Conservation (phyloP, 192 early-diverging fungal genomes). For the Chytriomyces confervae region DNA sequence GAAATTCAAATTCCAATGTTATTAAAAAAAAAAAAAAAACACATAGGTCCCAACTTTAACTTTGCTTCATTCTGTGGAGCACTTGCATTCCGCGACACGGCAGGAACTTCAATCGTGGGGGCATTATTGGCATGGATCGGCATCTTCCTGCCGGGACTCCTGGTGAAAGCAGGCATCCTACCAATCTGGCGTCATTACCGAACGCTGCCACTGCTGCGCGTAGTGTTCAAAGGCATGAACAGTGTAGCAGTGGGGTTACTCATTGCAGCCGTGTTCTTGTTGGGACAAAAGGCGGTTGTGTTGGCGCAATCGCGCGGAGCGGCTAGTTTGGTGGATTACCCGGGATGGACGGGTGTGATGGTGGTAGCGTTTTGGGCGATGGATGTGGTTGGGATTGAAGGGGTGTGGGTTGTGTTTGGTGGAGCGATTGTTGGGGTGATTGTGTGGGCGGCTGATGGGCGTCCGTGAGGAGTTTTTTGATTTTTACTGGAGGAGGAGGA, state of each 20-base stretch:
- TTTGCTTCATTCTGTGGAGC: slow-evolving; percentile 71
- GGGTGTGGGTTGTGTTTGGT: slow-evolving; percentile 24
- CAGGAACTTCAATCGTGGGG: slow-evolving; percentile 45
- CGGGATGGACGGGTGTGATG: slow-evolving; percentile 32
- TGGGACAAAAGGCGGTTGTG: slow-evolving; percentile 45
- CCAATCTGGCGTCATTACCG: slow-evolving; percentile 62
- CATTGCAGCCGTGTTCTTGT: slow-evolving; percentile 58
- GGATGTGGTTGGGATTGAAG: slow-evolving; percentile 13
- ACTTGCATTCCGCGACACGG: slow-evolving; percentile 51
- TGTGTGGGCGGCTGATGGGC: slow-evolving; percentile 16
- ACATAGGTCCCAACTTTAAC: slow-evolving; percentile 67
- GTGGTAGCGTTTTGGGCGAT: slow-evolving; percentile 32
- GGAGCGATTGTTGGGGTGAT: slow-evolving; percentile 15
- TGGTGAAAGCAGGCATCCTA: slow-evolving; percentile 65
- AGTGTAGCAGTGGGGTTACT: slow-evolving; percentile 59
- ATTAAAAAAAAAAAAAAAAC: slow-evolving; percentile 31
- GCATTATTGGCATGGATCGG: slow-evolving; percentile 62
- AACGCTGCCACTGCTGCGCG: not conserved
- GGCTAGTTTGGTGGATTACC: slow-evolving; percentile 33
- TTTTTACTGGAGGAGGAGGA: not conserved
- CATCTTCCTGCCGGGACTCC: slow-evolving; percentile 69
- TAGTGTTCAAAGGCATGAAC: slow-evolving; percentile 53
- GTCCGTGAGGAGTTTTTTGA: slow-evolving; percentile 12
- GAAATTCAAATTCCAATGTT: too few species aligned
- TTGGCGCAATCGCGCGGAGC: not conserved